phyloP scores from a whole-genome alignment of 129 eudicot genomes.

The Flaveria robusta region DNA sequence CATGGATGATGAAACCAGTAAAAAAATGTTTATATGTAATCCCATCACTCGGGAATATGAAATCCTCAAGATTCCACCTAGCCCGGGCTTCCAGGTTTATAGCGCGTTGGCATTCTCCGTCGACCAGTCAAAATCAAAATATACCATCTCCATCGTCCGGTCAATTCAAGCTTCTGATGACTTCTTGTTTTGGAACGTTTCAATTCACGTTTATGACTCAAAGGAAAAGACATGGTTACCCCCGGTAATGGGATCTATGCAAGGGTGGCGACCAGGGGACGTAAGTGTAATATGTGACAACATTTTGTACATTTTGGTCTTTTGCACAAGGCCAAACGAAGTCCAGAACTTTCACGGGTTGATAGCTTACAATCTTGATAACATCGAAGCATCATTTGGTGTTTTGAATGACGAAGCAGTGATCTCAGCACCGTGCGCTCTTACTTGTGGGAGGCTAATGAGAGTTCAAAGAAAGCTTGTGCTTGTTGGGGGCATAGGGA shows the following conservation, averaged over 20 bases:
- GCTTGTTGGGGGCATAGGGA: slow-evolving; percentile 59
- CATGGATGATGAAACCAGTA: slow-evolving; percentile 45
- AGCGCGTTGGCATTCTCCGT: slow-evolving; percentile 51
- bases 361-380: slow-evolving; percentile 34
- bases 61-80: slow-evolving; percentile 38
- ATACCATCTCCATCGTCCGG: slow-evolving; percentile 43
- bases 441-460: slow-evolving; percentile 57
- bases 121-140: slow-evolving; percentile 34
- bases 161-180: slow-evolving; percentile 46
- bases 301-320: slow-evolving; percentile 46
- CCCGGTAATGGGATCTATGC: slow-evolving; percentile 37
- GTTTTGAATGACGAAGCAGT: slow-evolving; percentile 27
- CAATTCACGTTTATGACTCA: slow-evolving; percentile 43
- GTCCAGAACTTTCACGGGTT: slow-evolving; percentile 39
- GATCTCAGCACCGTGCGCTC: slow-evolving; percentile 45
- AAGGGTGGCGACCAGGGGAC: slow-evolving; percentile 58
- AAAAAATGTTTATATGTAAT: slow-evolving; percentile 40
- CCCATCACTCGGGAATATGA: slow-evolving; percentile 37
- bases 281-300: slow-evolving; percentile 43
- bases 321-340: slow-evolving; percentile 31
- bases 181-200: slow-evolving; percentile 35
- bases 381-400: slow-evolving; percentile 1
- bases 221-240: slow-evolving; percentile 43
- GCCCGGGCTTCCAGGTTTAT: slow-evolving; percentile 33
- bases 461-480: slow-evolving; percentile 47